Evolutionary conservation across 176 grass and related monocot species (phyloP).

Genomic region (Raddia distichophylla): DNA sequence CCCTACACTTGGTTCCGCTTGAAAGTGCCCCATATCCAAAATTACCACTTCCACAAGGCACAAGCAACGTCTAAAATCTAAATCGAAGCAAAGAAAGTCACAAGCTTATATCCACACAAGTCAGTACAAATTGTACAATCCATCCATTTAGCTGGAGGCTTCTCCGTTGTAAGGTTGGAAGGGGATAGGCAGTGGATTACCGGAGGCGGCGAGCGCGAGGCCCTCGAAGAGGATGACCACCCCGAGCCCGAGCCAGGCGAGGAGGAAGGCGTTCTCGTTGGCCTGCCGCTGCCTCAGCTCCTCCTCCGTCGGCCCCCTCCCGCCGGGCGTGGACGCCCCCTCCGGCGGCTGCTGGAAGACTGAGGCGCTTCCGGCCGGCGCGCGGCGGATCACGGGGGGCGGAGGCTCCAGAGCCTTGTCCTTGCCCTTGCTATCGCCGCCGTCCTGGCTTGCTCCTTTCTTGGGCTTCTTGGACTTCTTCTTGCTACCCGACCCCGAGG

Average conservation of each 20-base stretch:
- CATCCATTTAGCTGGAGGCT: neutral
- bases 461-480: conserved; percentile 37
- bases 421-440: conserved; percentile 15
- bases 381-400: conserved; percentile 60
- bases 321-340: neutral
- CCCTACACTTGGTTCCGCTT: neutral
- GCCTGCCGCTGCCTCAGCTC: conserved; percentile 54
- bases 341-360: conserved; percentile 38
- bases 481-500: conserved; percentile 19
- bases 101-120: neutral
- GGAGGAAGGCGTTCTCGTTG: conserved; percentile 84
- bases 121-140: neutral
- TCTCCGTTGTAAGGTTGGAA: neutral
- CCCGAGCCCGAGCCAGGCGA: conserved; percentile 85
- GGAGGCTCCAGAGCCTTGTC: conserved; percentile 59
- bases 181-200: conserved; percentile 32
- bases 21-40: neutral
- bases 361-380: conserved; percentile 49
- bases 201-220: conserved; percentile 76
- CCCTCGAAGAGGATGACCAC: conserved; percentile 81
- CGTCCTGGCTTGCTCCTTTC: neutral
- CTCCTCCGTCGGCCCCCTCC: conserved; percentile 50
- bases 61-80: neutral
- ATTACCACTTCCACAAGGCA: neutral
- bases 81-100: neutral